A percentile compares a stretch with the other conserved stretches of the same genome.
Evolutionary conservation across 208 protist species (phyloP).

Genomic region (Trypanosomatidae sp.): DNA sequence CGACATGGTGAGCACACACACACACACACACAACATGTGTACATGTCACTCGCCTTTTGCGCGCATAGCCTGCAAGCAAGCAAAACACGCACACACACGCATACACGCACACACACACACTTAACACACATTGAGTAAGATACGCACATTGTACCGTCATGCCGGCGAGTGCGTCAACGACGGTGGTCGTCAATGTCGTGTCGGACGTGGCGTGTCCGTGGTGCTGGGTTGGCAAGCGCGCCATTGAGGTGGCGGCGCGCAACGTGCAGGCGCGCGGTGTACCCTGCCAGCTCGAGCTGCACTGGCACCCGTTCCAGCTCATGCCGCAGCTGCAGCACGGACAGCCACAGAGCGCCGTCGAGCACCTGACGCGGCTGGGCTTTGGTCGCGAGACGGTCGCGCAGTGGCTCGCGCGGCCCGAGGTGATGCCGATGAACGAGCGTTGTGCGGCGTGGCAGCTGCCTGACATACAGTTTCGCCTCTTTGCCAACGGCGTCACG

Average conservation of each 20-base stretch:
- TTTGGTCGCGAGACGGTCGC: slow-evolving; percentile 2
- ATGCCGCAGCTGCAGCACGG: slow-evolving; percentile 5
- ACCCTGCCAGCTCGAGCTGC: slow-evolving; percentile 13
- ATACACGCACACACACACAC: too few relatives aligned
- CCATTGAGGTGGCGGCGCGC: slow-evolving; percentile 14
- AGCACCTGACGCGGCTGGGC: slow-evolving; percentile 8
- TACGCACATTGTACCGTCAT: too few relatives aligned
- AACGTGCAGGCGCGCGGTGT: slow-evolving; percentile 8
- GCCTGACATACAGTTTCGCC: slow-evolving; percentile 11
- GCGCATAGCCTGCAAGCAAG: too few relatives aligned
- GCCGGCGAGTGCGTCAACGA: slow-evolving; percentile 3
- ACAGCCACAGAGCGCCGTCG: slow-evolving; percentile 1
- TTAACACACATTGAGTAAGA: too few relatives aligned
- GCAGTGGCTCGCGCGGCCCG: slow-evolving; percentile 13
- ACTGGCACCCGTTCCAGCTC: slow-evolving; percentile 26
- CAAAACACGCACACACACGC: too few relatives aligned
- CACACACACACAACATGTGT: too few relatives aligned
- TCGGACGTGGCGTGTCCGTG: slow-evolving; percentile 23
- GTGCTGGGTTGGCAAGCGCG: slow-evolving; percentile 31
- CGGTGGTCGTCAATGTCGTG: slow-evolving; percentile 12
- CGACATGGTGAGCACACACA: too few relatives aligned
- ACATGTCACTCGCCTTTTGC: too few relatives aligned
- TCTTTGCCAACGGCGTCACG: background rate
- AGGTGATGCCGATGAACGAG: slow-evolving; percentile 25
- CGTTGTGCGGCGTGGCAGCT: slow-evolving; percentile 10